A percentile compares a stretch with the other conserved stretches of the same genome.
These are phyloP conservation scores for Pyricularia grisea DNA, from an alignment of 2,329 filamentous ascomycete genomes.

Conservation along the genomic window DNA sequence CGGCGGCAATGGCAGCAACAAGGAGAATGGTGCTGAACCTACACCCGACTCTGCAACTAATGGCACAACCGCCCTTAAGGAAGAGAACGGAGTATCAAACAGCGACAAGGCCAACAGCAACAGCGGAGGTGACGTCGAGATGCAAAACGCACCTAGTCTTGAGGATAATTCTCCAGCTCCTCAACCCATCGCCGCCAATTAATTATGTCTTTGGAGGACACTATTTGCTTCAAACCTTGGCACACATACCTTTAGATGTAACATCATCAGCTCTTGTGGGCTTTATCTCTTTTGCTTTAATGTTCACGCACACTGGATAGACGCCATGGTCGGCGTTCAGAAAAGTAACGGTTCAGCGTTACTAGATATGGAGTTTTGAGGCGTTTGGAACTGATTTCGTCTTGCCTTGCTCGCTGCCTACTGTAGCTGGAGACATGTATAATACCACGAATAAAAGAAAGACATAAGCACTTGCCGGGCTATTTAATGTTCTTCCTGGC, in stretches of 20 bases:
- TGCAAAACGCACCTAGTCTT: slow-evolving; percentile 40
- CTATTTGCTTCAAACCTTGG: background rate
- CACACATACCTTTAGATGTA: background rate
- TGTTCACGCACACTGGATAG: slow-evolving; percentile 1
- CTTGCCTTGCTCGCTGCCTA: background rate
- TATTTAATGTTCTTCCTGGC: background rate
- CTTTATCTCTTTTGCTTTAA: background rate
- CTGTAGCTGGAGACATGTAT: background rate
- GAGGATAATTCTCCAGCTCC: slow-evolving; percentile 43
- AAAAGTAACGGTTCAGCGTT: background rate
- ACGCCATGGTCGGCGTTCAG: background rate
- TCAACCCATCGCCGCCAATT: slow-evolving; percentile 36
- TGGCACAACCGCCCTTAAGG: slow-evolving; percentile 22
- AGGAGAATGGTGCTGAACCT: slow-evolving; percentile 37
- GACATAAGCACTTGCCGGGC: background rate
- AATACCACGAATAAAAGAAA: background rate
- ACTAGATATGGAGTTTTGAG: background rate
- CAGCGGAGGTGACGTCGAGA: slow-evolving; percentile 38
- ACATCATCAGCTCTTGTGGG: background rate
- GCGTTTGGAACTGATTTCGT: background rate
- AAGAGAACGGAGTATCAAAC: slow-evolving; percentile 44
- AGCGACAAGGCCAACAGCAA: slow-evolving; percentile 27
- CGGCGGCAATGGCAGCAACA: slow-evolving; percentile 41
- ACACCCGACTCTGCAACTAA: background rate
- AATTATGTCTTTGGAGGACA: background rate